A percentile compares a stretch with the other conserved stretches of the same genome.
These are phyloP conservation scores for Achlya hypogyna DNA, from an alignment of 352 stramenopile genomes.

Conservation along the genomic window DNA sequence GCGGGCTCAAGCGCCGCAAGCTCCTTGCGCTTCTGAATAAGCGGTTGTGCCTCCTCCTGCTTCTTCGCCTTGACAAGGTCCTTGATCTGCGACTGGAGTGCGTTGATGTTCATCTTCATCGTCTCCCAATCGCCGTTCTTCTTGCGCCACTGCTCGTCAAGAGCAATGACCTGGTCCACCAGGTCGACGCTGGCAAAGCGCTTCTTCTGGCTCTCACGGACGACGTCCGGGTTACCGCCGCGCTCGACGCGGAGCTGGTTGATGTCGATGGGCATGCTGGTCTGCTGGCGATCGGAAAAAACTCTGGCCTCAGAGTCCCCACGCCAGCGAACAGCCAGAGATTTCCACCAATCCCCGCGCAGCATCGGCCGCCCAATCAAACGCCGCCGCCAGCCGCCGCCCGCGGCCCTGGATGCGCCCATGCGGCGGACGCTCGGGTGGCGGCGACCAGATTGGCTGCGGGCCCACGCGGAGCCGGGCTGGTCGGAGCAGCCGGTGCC, in stretches of 20 bases:
- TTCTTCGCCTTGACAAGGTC: constrained; percentile 83
- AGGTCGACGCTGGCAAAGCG: constrained; percentile 90
- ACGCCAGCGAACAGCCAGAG: background rate
- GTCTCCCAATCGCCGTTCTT: constrained; percentile 81
- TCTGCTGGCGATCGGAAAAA: too few relatives aligned
- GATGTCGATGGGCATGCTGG: constrained; percentile 96
- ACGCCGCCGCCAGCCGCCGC: background rate
- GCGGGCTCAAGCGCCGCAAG: constrained; percentile 54
- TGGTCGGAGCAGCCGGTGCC: too few relatives aligned
- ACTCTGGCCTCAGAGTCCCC: background rate
- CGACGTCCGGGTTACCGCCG: constrained; percentile 91
- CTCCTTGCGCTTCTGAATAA: constrained; percentile 40
- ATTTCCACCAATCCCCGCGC: background rate
- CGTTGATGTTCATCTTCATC: constrained; percentile 80
- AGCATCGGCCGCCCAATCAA: background rate
- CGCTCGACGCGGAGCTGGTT: constrained; percentile 93
- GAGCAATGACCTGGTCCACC: constrained; percentile 92
- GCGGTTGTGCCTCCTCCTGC: constrained; percentile 47
- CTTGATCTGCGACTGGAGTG: constrained; percentile 80
- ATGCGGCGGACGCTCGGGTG: background rate
- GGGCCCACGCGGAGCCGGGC: too few relatives aligned
- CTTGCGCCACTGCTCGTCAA: constrained; percentile 87
- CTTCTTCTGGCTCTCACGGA: constrained; percentile 90
- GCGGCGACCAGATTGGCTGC: background rate
- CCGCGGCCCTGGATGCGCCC: too few relatives aligned